phyloP scores from a whole-genome alignment of 768 basidiomycete genomes.

The Rhizopogon vinicolor region DNA sequence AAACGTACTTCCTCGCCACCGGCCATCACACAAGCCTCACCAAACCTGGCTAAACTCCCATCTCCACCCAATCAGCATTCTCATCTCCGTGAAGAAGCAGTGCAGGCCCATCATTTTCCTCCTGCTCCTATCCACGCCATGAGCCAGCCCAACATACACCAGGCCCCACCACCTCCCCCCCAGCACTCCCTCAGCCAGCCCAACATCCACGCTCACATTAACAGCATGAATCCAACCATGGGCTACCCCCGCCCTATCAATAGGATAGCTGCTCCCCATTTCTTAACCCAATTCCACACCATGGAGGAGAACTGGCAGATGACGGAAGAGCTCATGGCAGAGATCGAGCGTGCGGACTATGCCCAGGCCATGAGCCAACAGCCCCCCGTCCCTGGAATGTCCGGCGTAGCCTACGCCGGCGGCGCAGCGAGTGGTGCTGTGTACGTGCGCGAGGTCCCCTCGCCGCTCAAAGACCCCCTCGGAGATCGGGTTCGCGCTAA shows the following conservation, averaged over 20 bases:
- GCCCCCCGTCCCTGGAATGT: constrained; percentile 30
- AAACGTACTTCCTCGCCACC: constrained; percentile 29
- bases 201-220: constrained; percentile 25
- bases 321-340: constrained; percentile 65
- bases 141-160: constrained; percentile 25
- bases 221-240: constrained; percentile 26
- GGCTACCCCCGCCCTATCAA: constrained; percentile 65
- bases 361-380: constrained; percentile 50
- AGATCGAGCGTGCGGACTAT: constrained; percentile 68
- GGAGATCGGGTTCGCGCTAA: constrained; percentile 50
- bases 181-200: constrained; percentile 22
- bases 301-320: constrained; percentile 60
- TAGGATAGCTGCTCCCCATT: constrained; percentile 49
- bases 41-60: constrained; percentile 27
- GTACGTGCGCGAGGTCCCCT: constrained; percentile 30
- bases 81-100: constrained; percentile 26
- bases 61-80: constrained; percentile 19
- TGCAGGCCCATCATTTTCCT: constrained; percentile 41
- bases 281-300: constrained; percentile 50
- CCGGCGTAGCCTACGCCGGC: constrained; percentile 44
- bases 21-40: constrained; percentile 26
- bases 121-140: constrained; percentile 29
- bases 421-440: constrained; percentile 37
- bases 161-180: constrained; percentile 33
- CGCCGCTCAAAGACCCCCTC: constrained; percentile 45